These are phyloP conservation scores for Talaromyces sp. DNA, from an alignment of 2,329 filamentous ascomycete species.

Conservation along the genomic window DNA sequence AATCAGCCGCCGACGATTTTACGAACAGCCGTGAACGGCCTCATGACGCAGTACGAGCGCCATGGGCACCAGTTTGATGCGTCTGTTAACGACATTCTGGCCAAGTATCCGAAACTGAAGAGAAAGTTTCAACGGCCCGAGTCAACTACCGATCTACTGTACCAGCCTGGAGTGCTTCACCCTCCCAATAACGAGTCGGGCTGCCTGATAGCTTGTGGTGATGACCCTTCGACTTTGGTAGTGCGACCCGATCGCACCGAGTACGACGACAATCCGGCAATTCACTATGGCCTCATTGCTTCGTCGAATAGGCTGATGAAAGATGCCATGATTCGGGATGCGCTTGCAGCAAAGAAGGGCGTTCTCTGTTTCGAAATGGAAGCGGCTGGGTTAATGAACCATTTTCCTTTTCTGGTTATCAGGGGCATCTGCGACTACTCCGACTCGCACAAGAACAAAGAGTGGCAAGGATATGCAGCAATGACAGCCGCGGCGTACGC, in stretches of 20 bases:
- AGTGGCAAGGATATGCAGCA: constrained; percentile 17
- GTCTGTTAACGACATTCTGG: constrained; percentile 25
- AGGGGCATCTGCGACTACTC: constrained; percentile 38
- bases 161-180: background rate
- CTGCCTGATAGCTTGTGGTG: background rate
- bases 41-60: constrained; percentile 7
- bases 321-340: constrained; percentile 2
- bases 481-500: constrained; percentile 23
- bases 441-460: constrained; percentile 32
- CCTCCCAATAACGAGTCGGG: background rate
- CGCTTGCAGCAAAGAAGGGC: constrained; percentile 6
- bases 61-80: constrained; percentile 32
- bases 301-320: constrained; percentile 12
- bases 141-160: background rate
- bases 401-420: constrained; percentile 33
- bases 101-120: constrained; percentile 11
- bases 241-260: background rate
- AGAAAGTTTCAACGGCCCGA: background rate
- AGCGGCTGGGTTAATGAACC: constrained; percentile 8
- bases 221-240: background rate
- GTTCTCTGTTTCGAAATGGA: constrained; percentile 26
- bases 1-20: constrained; percentile 15
- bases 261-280: background rate
- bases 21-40: constrained; percentile 6
- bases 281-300: constrained; percentile 13